These are phyloP conservation scores for Escovopsis sp. DNA, from an alignment of 2,329 filamentous ascomycete genomes.

Conservation along the genomic window DNA sequence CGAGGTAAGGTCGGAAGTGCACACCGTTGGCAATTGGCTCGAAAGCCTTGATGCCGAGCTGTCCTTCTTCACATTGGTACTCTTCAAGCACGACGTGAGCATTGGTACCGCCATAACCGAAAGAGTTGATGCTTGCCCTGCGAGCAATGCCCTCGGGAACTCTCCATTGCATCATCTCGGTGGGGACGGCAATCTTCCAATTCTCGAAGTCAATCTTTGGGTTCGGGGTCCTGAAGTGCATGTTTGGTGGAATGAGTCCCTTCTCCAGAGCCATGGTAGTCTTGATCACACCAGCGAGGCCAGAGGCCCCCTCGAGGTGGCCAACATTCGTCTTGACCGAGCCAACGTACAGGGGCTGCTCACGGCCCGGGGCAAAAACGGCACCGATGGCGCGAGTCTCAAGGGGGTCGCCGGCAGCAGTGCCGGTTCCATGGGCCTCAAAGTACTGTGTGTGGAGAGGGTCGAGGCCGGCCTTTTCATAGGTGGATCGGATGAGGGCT, in stretches of 20 bases:
- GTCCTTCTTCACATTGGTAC: neutral
- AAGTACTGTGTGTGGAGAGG: neutral
- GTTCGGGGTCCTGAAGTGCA: constrained; percentile 11
- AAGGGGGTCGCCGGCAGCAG: constrained; percentile 10
- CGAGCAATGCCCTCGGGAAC: constrained; percentile 7
- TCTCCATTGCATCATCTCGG: constrained; percentile 13
- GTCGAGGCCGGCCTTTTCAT: neutral
- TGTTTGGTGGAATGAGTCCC: neutral
- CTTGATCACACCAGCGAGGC: constrained; percentile 9
- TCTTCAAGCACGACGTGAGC: constrained; percentile 9
- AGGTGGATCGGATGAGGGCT: neutral
- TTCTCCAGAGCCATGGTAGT: neutral
- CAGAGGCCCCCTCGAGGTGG: constrained; percentile 13
- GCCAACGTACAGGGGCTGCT: constrained; percentile 16
- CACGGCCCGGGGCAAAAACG: constrained; percentile 15
- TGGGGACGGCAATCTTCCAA: constrained; percentile 10
- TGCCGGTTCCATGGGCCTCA: constrained; percentile 4
- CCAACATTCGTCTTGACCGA: constrained; percentile 16
- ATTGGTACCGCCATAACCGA: constrained; percentile 16
- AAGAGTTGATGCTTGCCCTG: constrained; percentile 15
- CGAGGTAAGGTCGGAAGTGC: constrained; percentile 7
- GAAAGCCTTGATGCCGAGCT: neutral
- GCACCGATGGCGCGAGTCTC: constrained; percentile 10
- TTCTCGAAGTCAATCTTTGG: constrained; percentile 5
- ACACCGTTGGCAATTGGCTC: constrained; percentile 4